Conservation (phyloP, 1,139 yeast species). For the Zygotorulaspora mrakii region DNA sequence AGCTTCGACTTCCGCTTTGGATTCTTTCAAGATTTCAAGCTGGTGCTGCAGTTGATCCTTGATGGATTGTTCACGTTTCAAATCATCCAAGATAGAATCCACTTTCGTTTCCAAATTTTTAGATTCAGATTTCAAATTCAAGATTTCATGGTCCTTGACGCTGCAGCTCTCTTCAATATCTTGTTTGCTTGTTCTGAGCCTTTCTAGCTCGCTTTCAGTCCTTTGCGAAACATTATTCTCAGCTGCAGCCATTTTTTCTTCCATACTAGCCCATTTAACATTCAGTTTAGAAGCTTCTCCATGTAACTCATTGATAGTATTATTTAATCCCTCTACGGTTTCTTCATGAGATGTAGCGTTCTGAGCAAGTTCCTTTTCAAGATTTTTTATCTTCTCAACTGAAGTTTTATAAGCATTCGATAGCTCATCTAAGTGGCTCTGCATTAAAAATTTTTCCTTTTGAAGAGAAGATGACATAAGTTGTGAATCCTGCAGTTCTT, state of each 20-base stretch:
- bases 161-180: conserved; percentile 32
- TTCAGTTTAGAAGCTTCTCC: conserved; percentile 11
- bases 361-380: conserved; percentile 9
- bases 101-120: conserved; percentile 5
- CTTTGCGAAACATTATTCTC: background rate
- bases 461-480: conserved; percentile 1
- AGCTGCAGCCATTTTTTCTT: conserved; percentile 15
- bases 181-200: conserved; percentile 7
- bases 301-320: conserved; percentile 3
- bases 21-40: background rate
- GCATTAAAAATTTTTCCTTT: conserved; percentile 10
- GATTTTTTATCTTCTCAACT: conserved; percentile 2
- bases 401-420: background rate
- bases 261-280: conserved; percentile 18
- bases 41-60: background rate
- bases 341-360: background rate
- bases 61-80: background rate
- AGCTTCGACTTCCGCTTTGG: conserved; percentile 1
- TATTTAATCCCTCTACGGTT: conserved; percentile 1
- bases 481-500: background rate
- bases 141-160: conserved; percentile 21
- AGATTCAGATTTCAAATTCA: conserved; percentile 3
- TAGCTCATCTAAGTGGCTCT: conserved; percentile 6
- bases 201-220: conserved; percentile 19
- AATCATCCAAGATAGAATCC: background rate